A percentile compares a stretch with the other conserved stretches of the same genome.
phyloP scores from a whole-genome alignment of 2,329 filamentous ascomycete species.

The Colletotrichum sublineola region DNA sequence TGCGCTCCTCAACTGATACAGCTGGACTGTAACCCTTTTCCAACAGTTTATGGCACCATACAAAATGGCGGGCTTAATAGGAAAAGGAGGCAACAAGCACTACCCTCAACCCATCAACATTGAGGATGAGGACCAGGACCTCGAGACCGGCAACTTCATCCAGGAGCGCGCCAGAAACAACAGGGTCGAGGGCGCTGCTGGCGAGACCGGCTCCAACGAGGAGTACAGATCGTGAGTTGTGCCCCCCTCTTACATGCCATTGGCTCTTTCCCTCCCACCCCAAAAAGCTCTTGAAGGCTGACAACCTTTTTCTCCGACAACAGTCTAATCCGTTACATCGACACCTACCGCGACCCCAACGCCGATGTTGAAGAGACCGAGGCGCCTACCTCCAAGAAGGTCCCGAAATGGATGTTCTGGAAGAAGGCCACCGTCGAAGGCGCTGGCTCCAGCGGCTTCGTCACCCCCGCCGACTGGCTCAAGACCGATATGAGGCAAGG shows the following conservation, averaged over 20 bases:
- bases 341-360: conserved; percentile 54
- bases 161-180: conserved; percentile 42
- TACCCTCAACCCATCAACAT: conserved; percentile 41
- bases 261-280: background rate
- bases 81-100: conserved; percentile 42
- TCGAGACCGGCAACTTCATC: conserved; percentile 42
- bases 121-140: conserved; percentile 41
- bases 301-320: background rate
- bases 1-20: conserved; percentile 36
- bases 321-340: conserved; percentile 50
- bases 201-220: conserved; percentile 36
- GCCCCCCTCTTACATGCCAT: conserved; percentile 24
- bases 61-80: conserved; percentile 42
- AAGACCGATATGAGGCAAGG: conserved; percentile 76
- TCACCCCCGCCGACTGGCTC: conserved; percentile 76
- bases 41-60: conserved; percentile 36
- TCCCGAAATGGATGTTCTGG: conserved; percentile 56
- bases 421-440: conserved; percentile 44
- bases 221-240: conserved; percentile 41
- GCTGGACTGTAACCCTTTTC: conserved; percentile 42
- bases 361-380: conserved; percentile 49
- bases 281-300: background rate
- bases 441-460: conserved; percentile 50
- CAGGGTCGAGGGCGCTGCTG: conserved; percentile 38
- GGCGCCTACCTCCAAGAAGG: conserved; percentile 44